Base-by-base conservation (phyloP, 1,284 basidiomycete genomes). In the Cutaneotrichosporon mucoides region DNA sequence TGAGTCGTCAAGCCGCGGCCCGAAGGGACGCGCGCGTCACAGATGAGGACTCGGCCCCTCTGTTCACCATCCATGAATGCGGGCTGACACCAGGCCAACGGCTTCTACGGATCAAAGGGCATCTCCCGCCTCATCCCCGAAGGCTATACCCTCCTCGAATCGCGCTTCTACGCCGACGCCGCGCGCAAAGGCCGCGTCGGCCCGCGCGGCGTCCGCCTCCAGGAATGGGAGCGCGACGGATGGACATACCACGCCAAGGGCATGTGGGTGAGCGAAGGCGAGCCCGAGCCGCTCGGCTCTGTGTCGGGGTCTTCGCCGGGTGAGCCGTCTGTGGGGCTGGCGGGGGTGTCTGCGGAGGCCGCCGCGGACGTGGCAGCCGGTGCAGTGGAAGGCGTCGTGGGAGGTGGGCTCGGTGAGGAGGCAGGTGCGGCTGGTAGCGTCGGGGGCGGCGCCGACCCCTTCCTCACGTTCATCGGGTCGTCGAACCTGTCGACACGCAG, bases 181-280 rank as follows among this genome's bases (percentile, higher is more conserved):
- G 76, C 79, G 49, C 73, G 71, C 50, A 81, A 83, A 24, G 83
- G 82, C 34, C 77, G 84, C 60, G 73, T 77, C 11, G 85, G 83
- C 65, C 76, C 56, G 66, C 55, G 78, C 15, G 84, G 85, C 0
- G 83, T 98, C 16, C 81, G 86, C 61, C 81, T 99, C 59, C 83
- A 82, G 60, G 93, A 98, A 76, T 98, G 95, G 95, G 84, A 86
- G 70, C 85, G 84, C 64, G 78, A 83, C 13, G 91, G 88, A 0
- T 99, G 96, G 96, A 99, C 95, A 0, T 99, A 99, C 79, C 95
- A 99, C 71, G 90, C 93, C 37, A 99, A 98, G 84, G 95, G 94
- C 68, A 70, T 44, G 36, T 61, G 44, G 53, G 44, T 55, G 53
- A 41, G 45, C 36, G 44, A 46, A n/a, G 52, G 24, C 6, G 34